Percentiles rank a stretch among this genome's conserved stretches.
phyloP scores from a whole-genome alignment of 345 rosid species.

The Aethionema arabicum region DNA sequence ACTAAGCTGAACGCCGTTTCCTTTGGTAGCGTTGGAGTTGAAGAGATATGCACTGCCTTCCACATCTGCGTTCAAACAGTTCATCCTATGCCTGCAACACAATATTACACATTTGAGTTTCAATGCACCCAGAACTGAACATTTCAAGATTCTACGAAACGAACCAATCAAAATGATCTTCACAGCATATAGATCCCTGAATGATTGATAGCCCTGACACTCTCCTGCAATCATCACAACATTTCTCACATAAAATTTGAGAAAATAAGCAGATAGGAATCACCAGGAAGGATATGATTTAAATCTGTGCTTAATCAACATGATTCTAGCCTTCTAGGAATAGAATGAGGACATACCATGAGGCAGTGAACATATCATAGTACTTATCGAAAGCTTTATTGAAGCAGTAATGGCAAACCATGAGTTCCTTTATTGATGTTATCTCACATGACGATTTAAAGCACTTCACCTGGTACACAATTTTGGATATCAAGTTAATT shows the following conservation, averaged over 20 bases:
- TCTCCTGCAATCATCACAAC: conserved; percentile 42
- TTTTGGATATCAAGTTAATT: not conserved
- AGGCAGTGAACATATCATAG: conserved; percentile 67
- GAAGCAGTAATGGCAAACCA: conserved; percentile 67
- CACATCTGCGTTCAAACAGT: conserved; percentile 50
- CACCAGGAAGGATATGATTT: no score
- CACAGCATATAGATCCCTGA: conserved; percentile 66
- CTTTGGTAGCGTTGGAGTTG: conserved; percentile 28
- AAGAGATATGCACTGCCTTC: conserved; percentile 50
- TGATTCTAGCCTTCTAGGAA: no score
- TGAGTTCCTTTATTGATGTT: conserved; percentile 59
- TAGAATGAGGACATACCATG: conserved; percentile 45
- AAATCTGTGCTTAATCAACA: no score
- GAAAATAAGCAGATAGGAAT: not conserved
- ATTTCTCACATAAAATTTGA: not conserved
- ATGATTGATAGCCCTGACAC: conserved; percentile 54
- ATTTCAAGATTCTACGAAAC: not conserved
- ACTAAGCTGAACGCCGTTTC: conserved; percentile 43
- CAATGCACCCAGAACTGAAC: no score
- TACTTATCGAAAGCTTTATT: conserved; percentile 70
- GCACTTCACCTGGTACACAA: conserved; percentile 58
- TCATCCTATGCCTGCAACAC: conserved; percentile 63
- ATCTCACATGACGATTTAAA: conserved; percentile 68
- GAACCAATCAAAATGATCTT: conserved; percentile 72
- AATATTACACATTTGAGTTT: no score